phyloP scores from a whole-genome alignment of 2,329 filamentous ascomycete species.

The Aspergillus awamori region DNA sequence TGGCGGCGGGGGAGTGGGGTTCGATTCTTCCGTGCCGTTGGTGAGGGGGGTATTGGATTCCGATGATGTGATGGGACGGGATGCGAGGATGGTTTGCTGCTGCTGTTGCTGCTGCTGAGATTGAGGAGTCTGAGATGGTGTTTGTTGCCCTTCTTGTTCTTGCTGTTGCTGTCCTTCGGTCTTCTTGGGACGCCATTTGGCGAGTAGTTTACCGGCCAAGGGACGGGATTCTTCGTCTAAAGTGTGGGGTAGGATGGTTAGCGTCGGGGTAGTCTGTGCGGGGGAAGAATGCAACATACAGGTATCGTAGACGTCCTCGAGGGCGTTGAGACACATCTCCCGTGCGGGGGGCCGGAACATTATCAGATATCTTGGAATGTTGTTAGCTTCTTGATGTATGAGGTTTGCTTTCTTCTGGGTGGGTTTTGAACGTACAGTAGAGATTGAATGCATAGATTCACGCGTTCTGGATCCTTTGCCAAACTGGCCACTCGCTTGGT shows the following conservation, averaged over 20 bases:
- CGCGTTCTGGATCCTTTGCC: conserved; percentile 65
- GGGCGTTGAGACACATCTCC: conserved; percentile 59
- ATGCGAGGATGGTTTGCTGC: background rate
- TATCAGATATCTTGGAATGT: conserved; percentile 52
- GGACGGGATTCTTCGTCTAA: conserved; percentile 51
- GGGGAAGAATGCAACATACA: conserved; percentile 41
- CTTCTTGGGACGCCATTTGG: conserved; percentile 58
- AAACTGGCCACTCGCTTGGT: conserved; percentile 70
- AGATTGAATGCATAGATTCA: conserved; percentile 60
- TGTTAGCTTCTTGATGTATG: conserved; percentile 17
- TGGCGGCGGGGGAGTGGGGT: background rate
- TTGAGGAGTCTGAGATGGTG: background rate
- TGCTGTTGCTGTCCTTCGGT: conserved; percentile 24
- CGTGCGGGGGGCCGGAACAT: conserved; percentile 63
- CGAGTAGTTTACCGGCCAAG: conserved; percentile 56
- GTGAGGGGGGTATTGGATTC: background rate
- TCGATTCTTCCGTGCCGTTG: background rate
- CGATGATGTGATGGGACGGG: background rate
- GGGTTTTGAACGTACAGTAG: conserved; percentile 50
- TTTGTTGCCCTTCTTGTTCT: conserved; percentile 13
- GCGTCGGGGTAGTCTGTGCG: background rate
- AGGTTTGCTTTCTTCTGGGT: background rate
- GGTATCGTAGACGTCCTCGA: conserved; percentile 61
- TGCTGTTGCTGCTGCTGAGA: background rate
- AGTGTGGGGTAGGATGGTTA: background rate